Evolutionary conservation across 805 yeast species (phyloP).

Genomic region (Metschnikowia reukaufii): DNA sequence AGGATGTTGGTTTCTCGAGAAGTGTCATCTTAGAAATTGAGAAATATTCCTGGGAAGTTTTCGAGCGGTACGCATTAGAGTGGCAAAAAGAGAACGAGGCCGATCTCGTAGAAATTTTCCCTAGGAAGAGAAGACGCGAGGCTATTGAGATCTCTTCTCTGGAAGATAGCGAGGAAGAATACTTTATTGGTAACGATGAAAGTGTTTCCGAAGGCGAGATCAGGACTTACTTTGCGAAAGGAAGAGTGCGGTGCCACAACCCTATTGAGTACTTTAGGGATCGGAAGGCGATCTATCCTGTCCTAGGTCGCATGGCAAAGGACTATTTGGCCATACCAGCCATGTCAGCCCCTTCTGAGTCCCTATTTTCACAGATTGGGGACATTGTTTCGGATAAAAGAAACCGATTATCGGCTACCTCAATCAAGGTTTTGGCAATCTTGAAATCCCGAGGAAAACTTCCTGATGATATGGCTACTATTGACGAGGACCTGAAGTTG

Average conservation of each 20-base stretch:
- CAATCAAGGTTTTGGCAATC: constrained; percentile 1
- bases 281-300: not conserved
- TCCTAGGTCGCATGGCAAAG: not conserved
- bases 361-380: constrained; percentile 1
- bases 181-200: constrained; percentile 4
- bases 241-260: not conserved
- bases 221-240: not conserved
- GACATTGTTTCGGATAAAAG: not conserved
- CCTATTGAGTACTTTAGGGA: constrained; percentile 2
- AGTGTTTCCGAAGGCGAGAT: constrained; percentile 1
- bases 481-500: not conserved
- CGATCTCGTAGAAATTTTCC: not conserved
- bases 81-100: not conserved
- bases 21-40: not conserved
- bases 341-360: constrained; percentile 3
- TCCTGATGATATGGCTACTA: not conserved
- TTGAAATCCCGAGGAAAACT: not conserved
- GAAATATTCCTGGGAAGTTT: constrained; percentile 1
- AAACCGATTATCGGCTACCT: not conserved
- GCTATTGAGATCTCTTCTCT: not conserved
- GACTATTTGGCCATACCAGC: constrained; percentile 3
- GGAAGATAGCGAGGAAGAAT: constrained; percentile 6
- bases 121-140: constrained; percentile 3
- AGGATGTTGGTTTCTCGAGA: not conserved
- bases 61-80: not conserved